Evolutionary conservation across 106 monocot species (phyloP).

Genomic region (Dendrobium huoshanense): DNA sequence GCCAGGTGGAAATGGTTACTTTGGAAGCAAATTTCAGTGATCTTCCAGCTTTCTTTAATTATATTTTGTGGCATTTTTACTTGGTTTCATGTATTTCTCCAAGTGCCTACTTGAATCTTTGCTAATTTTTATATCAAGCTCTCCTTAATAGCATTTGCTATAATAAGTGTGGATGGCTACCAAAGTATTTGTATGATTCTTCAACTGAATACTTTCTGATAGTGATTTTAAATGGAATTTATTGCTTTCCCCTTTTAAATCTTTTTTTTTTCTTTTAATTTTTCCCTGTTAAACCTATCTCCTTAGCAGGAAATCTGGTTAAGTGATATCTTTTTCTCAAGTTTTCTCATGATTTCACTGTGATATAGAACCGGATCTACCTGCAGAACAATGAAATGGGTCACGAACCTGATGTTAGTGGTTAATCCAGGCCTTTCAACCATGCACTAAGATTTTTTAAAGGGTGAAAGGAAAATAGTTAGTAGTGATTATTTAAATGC

Average conservation of each 20-base stretch:
- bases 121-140: no score
- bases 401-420: background rate
- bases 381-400: background rate
- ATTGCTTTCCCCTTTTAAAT: background rate
- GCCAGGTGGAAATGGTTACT: slow-evolving; percentile 21
- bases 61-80: background rate
- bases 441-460: background rate
- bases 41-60: background rate
- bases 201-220: background rate
- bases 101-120: background rate
- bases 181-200: background rate
- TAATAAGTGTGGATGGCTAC: background rate
- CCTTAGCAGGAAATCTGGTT: background rate
- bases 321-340: background rate
- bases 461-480: background rate
- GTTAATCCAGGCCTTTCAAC: background rate
- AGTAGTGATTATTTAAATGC: no score
- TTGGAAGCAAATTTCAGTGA: slow-evolving; percentile 27
- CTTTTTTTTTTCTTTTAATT: background rate
- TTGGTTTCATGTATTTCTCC: background rate
- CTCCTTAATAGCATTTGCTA: background rate
- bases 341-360: background rate
- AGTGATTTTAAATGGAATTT: background rate
- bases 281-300: background rate
- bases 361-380: background rate